Evolutionary conservation across 768 basidiomycete genomes (phyloP), one percentile per base, ranked within the genome.

Genomic region (Mycena pura): DNA sequence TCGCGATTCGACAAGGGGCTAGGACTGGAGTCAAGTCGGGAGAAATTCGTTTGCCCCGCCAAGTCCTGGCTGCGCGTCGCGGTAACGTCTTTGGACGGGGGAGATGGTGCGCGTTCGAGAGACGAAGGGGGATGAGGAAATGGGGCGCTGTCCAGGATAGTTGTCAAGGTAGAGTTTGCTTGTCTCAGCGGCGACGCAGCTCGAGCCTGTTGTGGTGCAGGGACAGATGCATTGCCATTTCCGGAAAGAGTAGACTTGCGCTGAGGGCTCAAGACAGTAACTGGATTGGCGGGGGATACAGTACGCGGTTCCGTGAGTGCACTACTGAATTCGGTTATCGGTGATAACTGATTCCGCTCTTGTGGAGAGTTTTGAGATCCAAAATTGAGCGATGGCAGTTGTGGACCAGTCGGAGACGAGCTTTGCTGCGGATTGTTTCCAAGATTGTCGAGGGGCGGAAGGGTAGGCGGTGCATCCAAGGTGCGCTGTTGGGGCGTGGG

Each of bases 371-470:
- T 27, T 13, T 53, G 62, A 66, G 55, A 50, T 32, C 78, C 80
- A 57, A 90, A 86, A 64, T 69, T 77, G 32, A 91, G 73, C 9
- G 86, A 83, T 6, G 90, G 90, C n/a, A 91, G 73, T 58, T 87
- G 87, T 11, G 84, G 77, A 11, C 79, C 34, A 52, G 71, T 34
- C 29, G 65, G 22, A 19, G 59, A 47, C 3, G 66, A 64, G 45
- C 51, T 53, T 55, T 65, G 53, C 43, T 56, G 50, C 41, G 56
- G 38, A 59, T 19, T 39, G 46, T 34, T 65, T 47, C 49, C 65
- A 40, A 57, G 43, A 19, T 63, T 64, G 38, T 69, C 70, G n/a
- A 80, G 74, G 3, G 77, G 75, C 27, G 80, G 80, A 10, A 80
- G 68, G 3, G 65, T 65, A 1, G 78, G 78, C 7, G 78, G 75